A percentile compares a stretch with the other conserved stretches of the same genome.
Evolutionary conservation across 2,329 filamentous ascomycete genomes (phyloP).

Genomic region (Fusarium verticillioides): DNA sequence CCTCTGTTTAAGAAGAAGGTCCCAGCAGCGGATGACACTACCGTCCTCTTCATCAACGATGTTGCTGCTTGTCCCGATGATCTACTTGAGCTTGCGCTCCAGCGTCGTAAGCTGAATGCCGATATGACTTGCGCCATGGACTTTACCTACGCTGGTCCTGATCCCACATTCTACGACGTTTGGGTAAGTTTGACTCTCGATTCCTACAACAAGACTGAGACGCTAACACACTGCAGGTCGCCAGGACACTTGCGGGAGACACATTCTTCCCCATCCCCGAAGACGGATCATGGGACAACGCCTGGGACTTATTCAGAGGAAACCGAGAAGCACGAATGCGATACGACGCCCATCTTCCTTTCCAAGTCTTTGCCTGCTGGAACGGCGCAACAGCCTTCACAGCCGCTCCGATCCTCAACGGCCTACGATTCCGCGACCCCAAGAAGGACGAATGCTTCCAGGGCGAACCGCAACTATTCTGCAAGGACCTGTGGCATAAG

Average conservation of each 20-base stretch:
- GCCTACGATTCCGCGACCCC: constrained; percentile 57
- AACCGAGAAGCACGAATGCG: constrained; percentile 51
- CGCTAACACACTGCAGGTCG: constrained; percentile 49
- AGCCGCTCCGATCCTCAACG: constrained; percentile 59
- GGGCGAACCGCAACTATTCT: constrained; percentile 66
- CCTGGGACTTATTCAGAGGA: constrained; percentile 65
- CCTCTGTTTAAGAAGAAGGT: constrained; percentile 53
- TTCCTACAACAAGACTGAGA: background rate
- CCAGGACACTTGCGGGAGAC: constrained; percentile 64
- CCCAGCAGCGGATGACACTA: constrained; percentile 51
- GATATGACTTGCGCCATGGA: constrained; percentile 70
- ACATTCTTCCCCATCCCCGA: constrained; percentile 65
- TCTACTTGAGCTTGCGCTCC: constrained; percentile 65
- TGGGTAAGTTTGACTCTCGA: constrained; percentile 46
- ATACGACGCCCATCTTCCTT: constrained; percentile 55
- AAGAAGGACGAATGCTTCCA: constrained; percentile 59
- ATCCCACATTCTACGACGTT: constrained; percentile 67
- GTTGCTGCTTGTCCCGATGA: constrained; percentile 65
- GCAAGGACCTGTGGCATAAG: constrained; percentile 65
- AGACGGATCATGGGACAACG: constrained; percentile 61
- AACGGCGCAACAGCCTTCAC: constrained; percentile 64
- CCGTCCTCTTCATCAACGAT: constrained; percentile 65
- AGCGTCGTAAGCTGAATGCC: constrained; percentile 58
- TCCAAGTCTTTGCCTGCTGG: constrained; percentile 72
- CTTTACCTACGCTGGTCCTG: constrained; percentile 59